A percentile compares a stretch with the other conserved stretches of the same genome.
Conservation (phyloP, 257 asterid genomes). For the Linderniella brevidens region DNA sequence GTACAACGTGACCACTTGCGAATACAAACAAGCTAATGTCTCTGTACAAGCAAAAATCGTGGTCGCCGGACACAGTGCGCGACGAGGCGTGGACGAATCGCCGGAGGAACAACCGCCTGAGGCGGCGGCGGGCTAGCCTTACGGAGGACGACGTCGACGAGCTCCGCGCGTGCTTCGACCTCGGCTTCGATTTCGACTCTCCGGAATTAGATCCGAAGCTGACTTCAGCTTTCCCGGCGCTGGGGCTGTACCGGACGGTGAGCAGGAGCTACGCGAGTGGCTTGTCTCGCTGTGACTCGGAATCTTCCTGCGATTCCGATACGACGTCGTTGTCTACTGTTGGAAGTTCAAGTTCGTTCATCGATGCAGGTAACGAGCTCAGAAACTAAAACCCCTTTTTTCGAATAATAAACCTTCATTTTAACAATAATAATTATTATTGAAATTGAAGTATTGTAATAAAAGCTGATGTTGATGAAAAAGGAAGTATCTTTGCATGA, state of each 20-base stretch:
- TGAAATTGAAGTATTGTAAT: no score
- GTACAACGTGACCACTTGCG: no score
- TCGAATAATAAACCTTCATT: no score
- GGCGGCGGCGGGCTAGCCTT: conserved; percentile 27
- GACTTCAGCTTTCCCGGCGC: conserved; percentile 44
- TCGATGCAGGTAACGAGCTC: no score
- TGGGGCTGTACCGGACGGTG: conserved; percentile 42
- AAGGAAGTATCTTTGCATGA: no score
- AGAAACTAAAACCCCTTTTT: no score
- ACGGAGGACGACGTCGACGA: conserved; percentile 59
- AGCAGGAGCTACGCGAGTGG: conserved; percentile 14
- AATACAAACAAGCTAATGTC: not conserved
- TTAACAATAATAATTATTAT: no score
- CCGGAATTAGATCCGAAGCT: conserved; percentile 46
- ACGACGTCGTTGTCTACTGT: conserved; percentile 6
- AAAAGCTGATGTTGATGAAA: no score
- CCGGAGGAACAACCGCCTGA: conserved; percentile 14
- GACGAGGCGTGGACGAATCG: conserved; percentile 49
- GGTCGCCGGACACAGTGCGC: conserved; percentile 45
- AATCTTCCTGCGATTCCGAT: conserved; percentile 23
- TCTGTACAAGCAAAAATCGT: conserved; percentile 41
- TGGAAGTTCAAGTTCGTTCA: no score
- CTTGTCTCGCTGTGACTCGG: conserved; percentile 34
- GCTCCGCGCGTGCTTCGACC: conserved; percentile 51
- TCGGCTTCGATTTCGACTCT: conserved; percentile 55